These are phyloP conservation scores for Euphorbia pulcherrima DNA, from an alignment of 345 rosid species.

Conservation along the genomic window DNA sequence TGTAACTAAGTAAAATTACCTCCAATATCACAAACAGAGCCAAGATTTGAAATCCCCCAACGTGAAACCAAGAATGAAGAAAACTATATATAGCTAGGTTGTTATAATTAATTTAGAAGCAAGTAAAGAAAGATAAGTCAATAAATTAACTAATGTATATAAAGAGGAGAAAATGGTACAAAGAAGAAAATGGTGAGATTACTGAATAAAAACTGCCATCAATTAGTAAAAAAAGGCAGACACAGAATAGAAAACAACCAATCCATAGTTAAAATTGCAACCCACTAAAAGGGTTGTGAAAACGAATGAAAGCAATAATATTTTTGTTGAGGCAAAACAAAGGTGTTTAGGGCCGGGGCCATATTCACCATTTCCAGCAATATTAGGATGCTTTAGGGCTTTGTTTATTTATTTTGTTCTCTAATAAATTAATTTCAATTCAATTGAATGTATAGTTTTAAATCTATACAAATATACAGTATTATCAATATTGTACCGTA, in stretches of 20 bases:
- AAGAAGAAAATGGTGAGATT: not conserved
- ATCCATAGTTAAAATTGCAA: conserved; percentile 24
- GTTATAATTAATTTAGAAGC: not conserved
- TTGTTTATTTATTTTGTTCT: too few relatives aligned
- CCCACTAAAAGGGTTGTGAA: conserved; percentile 30
- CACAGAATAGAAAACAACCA: conserved; percentile 27
- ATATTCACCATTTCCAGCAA: conserved; percentile 35
- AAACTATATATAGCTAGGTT: not conserved
- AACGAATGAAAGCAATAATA: conserved; percentile 30
- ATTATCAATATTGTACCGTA: not conserved
- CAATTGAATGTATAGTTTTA: too few relatives aligned
- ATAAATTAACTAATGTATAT: not conserved
- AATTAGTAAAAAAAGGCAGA: conserved; percentile 26
- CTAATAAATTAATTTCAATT: too few relatives aligned
- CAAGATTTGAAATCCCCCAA: not conserved
- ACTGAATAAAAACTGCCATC: conserved; percentile 14
- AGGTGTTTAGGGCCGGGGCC: conserved; percentile 17
- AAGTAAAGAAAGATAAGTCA: not conserved
- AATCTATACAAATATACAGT: too few relatives aligned
- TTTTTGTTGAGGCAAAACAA: conserved; percentile 24
- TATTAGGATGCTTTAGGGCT: too few relatives aligned
- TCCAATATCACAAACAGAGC: not conserved
- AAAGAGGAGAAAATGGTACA: conserved; percentile 17
- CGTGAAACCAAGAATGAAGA: not conserved
- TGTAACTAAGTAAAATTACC: not conserved